Conservation (phyloP, 805 yeast genomes). For the Hanseniaspora nectarophila region DNA sequence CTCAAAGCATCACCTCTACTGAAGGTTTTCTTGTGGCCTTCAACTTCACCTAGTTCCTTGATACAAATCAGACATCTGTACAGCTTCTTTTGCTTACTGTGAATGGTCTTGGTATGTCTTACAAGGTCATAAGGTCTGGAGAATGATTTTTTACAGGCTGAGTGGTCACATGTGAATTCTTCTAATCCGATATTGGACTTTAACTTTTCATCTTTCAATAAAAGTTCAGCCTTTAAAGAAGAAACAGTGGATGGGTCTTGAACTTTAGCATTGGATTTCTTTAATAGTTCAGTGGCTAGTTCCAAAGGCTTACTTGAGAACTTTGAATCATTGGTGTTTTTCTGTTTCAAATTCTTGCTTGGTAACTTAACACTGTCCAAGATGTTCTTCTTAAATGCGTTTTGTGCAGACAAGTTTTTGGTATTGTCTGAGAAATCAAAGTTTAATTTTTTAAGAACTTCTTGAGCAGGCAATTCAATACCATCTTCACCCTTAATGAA, state of each 20-base stretch:
- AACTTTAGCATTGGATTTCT: background rate
- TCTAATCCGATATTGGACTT: background rate
- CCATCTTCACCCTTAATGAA: conserved; percentile 14
- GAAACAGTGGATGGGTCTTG: background rate
- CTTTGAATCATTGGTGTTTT: background rate
- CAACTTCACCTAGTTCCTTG: conserved; percentile 28
- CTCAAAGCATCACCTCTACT: conserved; percentile 90
- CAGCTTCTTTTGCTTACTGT: conserved; percentile 72
- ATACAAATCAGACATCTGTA: conserved; percentile 81
- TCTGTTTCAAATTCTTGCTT: background rate
- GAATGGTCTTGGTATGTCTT: conserved; percentile 93
- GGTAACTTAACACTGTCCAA: conserved; percentile 1
- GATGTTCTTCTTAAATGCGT: background rate
- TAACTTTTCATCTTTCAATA: conserved; percentile 4
- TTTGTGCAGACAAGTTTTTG: background rate
- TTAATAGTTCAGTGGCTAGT: conserved; percentile 1
- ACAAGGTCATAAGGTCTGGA: conserved; percentile 90
- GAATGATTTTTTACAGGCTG: conserved; percentile 34
- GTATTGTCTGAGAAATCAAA: conserved; percentile 4
- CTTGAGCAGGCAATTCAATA: conserved; percentile 13
- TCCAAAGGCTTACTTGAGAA: background rate
- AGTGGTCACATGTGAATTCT: conserved; percentile 11
- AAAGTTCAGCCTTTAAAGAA: conserved; percentile 1
- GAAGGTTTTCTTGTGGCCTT: conserved; percentile 58
- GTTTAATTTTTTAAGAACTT: conserved; percentile 9